phyloP scores from a whole-genome alignment of 164 flowering plant genomes.

The Hamamelis virginiana region DNA sequence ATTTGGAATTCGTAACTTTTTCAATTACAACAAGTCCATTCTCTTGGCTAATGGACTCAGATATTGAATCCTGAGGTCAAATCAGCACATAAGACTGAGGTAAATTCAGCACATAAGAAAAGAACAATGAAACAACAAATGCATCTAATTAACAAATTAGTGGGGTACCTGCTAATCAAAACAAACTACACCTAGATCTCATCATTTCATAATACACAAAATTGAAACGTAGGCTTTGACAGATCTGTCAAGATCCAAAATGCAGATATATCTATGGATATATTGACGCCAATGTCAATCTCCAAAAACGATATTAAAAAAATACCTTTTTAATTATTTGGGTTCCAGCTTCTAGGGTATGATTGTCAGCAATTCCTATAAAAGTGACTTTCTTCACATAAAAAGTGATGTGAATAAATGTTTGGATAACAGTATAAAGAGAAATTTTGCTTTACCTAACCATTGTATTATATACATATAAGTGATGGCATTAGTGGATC shows the following conservation, averaged over 20 bases:
- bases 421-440: no score
- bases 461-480: no score
- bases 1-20: constrained; percentile 20
- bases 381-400: no score
- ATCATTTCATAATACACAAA: not conserved
- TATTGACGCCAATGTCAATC: no score
- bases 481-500: no score
- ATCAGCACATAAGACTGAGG: constrained; percentile 29
- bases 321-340: no score
- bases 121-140: not conserved
- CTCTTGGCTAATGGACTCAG: constrained; percentile 44
- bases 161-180: no score
- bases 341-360: no score
- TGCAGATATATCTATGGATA: not conserved
- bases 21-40: constrained; percentile 39
- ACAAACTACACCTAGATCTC: not conserved
- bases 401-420: no score
- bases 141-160: not conserved
- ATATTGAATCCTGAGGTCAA: constrained; percentile 49
- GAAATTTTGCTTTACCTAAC: no score
- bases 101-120: constrained; percentile 10
- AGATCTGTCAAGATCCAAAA: not conserved
- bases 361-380: no score
- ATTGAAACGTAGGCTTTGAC: not conserved
- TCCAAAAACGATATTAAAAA: not conserved